These are phyloP conservation scores for Juglanconis sp. DNA, from an alignment of 2,329 filamentous ascomycete species.

Conservation along the genomic window DNA sequence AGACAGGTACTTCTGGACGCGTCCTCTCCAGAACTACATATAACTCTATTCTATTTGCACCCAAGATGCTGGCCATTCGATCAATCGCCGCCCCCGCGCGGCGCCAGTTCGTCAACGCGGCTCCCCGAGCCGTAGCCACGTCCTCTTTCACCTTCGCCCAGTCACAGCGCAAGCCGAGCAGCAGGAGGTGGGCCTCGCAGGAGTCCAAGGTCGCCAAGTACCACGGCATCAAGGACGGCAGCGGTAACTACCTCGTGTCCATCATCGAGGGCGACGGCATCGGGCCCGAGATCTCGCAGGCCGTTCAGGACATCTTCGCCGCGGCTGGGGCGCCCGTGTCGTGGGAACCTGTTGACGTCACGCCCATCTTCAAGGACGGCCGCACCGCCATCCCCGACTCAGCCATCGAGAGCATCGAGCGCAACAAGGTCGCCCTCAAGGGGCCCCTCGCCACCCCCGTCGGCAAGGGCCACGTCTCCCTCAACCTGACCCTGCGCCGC, in stretches of 20 bases:
- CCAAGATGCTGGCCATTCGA: conserved; percentile 75
- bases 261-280: conserved; percentile 99
- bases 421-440: conserved; percentile 97
- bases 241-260: conserved; percentile 95
- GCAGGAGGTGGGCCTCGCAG: conserved; percentile 62
- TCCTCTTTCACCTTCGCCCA: conserved; percentile 35
- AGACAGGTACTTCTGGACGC: not conserved
- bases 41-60: not conserved
- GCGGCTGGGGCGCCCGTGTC: conserved; percentile 90
- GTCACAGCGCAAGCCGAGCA: conserved; percentile 36
- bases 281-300: conserved; percentile 94
- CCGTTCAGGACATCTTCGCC: conserved; percentile 97
- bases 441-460: conserved; percentile 95
- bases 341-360: conserved; percentile 97
- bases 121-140: conserved; percentile 45
- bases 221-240: conserved; percentile 81
- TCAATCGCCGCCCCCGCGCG: conserved; percentile 72
- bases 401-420: conserved; percentile 88
- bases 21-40: not conserved
- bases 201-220: conserved; percentile 84
- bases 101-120: conserved; percentile 73
- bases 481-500: conserved; percentile 96
- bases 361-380: conserved; percentile 87
- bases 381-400: conserved; percentile 92
- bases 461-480: conserved; percentile 97